A percentile compares a stretch with the other conserved stretches of the same genome.
phyloP scores from a whole-genome alignment of 2,329 filamentous ascomycete species.

The Knufia petricola region DNA sequence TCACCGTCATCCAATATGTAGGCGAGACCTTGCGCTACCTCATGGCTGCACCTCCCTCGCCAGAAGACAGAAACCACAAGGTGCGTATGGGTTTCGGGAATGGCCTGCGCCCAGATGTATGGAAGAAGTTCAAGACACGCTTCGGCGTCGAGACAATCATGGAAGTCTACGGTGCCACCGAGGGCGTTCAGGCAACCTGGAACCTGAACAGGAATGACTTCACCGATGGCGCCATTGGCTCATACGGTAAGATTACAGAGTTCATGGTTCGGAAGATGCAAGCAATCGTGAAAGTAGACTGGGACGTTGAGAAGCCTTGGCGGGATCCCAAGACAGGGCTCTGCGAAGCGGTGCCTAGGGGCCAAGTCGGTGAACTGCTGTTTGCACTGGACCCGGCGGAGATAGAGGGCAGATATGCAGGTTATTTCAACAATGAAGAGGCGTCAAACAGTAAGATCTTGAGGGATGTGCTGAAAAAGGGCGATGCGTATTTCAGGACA shows the following conservation, averaged over 20 bases:
- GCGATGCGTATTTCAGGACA: conserved; percentile 59
- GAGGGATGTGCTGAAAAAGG: conserved; percentile 54
- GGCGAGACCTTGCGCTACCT: conserved; percentile 69
- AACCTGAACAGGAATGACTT: conserved; percentile 67
- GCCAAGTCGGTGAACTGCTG: conserved; percentile 66
- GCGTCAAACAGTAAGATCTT: conserved; percentile 60
- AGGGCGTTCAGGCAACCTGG: conserved; percentile 59
- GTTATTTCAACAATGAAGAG: conserved; percentile 59
- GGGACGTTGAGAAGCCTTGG: conserved; percentile 56
- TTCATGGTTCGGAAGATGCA: conserved; percentile 43
- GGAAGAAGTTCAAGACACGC: conserved; percentile 71
- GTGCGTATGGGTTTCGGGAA: conserved; percentile 76
- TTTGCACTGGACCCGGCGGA: conserved; percentile 56
- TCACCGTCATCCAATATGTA: conserved; percentile 67
- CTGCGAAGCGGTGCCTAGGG: conserved; percentile 49
- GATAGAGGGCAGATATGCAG: conserved; percentile 50
- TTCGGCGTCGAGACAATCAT: conserved; percentile 65
- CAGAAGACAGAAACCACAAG: conserved; percentile 62
- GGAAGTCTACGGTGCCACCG: conserved; percentile 75
- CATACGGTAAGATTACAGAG: conserved; percentile 54
- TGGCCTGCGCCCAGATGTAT: conserved; percentile 74
- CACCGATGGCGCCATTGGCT: conserved; percentile 66
- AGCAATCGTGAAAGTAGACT: conserved; percentile 61
- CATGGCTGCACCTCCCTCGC: conserved; percentile 55
- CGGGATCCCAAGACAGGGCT: conserved; percentile 62